Evolutionary conservation across 1,284 basidiomycete species (phyloP).

Genomic region (Ceratobasidium sp.): DNA sequence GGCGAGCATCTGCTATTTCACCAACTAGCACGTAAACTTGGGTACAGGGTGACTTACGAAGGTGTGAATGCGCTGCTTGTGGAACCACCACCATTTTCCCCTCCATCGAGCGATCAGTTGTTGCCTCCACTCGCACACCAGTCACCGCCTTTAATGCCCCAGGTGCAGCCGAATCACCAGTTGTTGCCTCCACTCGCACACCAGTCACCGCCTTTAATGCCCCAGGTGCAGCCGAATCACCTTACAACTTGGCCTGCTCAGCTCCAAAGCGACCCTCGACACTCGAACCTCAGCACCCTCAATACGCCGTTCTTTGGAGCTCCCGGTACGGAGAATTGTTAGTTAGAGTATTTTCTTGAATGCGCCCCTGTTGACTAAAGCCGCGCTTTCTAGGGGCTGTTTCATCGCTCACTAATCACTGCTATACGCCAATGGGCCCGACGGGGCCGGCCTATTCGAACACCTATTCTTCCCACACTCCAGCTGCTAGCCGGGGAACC

Average conservation of each 20-base stretch:
- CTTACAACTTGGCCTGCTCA: background rate
- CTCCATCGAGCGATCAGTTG: background rate
- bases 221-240: background rate
- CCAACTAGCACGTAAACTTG: background rate
- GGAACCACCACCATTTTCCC: background rate
- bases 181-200: too few relatives aligned
- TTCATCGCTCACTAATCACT: background rate
- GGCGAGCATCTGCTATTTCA: background rate
- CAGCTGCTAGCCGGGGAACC: background rate
- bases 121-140: background rate
- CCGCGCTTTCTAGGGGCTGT: background rate
- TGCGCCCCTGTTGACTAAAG: background rate
- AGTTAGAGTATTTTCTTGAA: background rate
- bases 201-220: background rate
- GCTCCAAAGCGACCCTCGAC: background rate
- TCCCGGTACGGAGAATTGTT: background rate
- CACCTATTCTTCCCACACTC: background rate
- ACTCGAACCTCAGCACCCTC: background rate
- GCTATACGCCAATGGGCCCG: background rate
- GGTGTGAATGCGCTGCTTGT: background rate
- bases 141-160: background rate
- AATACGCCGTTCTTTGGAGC: too few relatives aligned
- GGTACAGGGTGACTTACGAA: background rate
- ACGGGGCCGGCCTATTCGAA: background rate
- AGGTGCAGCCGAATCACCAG: background rate